Base-by-base conservation (phyloP, 495 filamentous ascomycete species). In the Choiromyces venosus region DNA sequence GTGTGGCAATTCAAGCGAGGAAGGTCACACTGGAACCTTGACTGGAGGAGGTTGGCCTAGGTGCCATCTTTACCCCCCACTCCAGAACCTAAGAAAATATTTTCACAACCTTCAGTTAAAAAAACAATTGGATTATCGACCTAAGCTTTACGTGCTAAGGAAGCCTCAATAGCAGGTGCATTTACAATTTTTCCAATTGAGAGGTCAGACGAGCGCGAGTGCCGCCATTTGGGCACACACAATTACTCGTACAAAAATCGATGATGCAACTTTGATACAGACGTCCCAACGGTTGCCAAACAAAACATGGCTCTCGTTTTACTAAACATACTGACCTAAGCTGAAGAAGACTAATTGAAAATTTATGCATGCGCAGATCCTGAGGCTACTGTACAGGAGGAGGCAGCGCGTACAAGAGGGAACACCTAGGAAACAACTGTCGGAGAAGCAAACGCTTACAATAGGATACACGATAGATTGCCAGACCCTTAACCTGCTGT, bases 381-480 rank as follows among this genome's bases (percentile, higher is more conserved):
- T 29, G 12, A 33, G 52, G 25, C 52, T 29, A n/a, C n/a, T n/a
- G n/a, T n/a, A 61, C 25, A 33, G 3, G 46, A 16, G 52, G 52
- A 21, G 52, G 25, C 12, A 33, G 25, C 25, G 12, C 25, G 52
- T 29, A 12, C 52, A 33, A 61, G 25, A 10, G 52, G 52, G 33
- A 61, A 61, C 52, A 61, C 52, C 25, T 16, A 61, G 52, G 52
- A 61, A 61, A 61, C 52, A 61, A 33, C 52, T 33, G 16, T 61
- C 52, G 25, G 52, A 29, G 52, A 5, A 14, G 52, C 25, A 61
- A 33, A 61, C n/a, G 25, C 25, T 61, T 14, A 14, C 52, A 16
- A 61, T 61, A 61, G 52, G 52, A 33, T 33, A 61, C 52, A 61
- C 52, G 52, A 61, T 61, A 29, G 52, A 61, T 61, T 61, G 52